phyloP scores from a whole-genome alignment of 2,329 filamentous ascomycete genomes.

The Myriosclerotinia scirpicola region DNA sequence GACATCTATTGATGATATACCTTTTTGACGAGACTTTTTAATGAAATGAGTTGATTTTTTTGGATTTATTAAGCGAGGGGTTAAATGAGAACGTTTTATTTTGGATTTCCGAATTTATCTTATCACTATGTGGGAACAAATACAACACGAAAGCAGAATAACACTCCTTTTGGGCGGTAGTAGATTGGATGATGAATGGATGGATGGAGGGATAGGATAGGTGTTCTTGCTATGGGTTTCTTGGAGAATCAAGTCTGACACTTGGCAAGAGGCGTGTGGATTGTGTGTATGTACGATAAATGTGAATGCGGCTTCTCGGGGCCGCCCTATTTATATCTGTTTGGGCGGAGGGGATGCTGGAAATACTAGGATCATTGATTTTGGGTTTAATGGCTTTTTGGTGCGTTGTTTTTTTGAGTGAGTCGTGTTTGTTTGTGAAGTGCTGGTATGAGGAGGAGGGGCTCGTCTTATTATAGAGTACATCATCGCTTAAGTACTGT shows the following conservation, averaged over 20 bases:
- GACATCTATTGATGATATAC: not conserved
- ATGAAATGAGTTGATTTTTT: not conserved
- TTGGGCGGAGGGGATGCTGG: no score
- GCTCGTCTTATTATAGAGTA: no score
- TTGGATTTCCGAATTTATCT: not conserved
- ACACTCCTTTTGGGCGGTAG: not conserved
- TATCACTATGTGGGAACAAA: not conserved
- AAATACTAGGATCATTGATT: not conserved
- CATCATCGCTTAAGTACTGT: no score
- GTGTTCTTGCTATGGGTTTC: not conserved
- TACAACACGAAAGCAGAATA: not conserved
- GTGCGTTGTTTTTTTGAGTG: no score
- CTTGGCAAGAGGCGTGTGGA: not conserved
- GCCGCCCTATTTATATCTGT: not conserved
- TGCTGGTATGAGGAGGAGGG: no score
- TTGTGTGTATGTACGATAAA: slow-evolving; percentile 9
- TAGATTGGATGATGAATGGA: not conserved
- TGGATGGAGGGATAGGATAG: not conserved
- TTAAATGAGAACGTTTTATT: not conserved
- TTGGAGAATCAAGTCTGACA: not conserved
- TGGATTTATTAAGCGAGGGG: not conserved
- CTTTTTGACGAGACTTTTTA: slow-evolving; percentile 7
- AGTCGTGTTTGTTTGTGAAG: no score
- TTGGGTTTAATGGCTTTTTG: not conserved
- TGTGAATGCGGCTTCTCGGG: not conserved